phyloP scores from a whole-genome alignment of 2,329 filamentous ascomycete species.

The Aspergillus costaricaensis region DNA sequence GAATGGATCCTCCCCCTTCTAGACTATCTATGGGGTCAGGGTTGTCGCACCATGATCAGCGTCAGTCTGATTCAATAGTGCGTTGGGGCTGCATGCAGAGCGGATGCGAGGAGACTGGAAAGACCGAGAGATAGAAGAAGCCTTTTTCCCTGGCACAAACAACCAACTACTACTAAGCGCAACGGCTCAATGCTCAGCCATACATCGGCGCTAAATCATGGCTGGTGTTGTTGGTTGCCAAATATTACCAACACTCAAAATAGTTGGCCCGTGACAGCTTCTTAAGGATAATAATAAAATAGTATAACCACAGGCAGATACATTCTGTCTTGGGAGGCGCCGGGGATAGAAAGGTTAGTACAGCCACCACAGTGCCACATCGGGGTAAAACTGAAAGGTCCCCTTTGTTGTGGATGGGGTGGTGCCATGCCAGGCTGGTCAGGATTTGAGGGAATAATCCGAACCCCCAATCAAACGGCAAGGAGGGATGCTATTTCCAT shows the following conservation, averaged over 20 bases:
- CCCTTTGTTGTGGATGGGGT: not conserved
- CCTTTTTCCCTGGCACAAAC: too few relatives aligned
- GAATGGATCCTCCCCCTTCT: not conserved
- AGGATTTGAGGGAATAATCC: not conserved
- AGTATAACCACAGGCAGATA: not conserved
- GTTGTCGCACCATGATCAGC: not conserved
- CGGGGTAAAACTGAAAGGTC: not conserved
- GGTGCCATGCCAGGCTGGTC: not conserved
- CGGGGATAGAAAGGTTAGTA: not conserved
- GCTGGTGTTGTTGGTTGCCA: too few relatives aligned
- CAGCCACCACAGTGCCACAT: conserved; percentile 2
- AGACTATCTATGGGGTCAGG: conserved; percentile 1
- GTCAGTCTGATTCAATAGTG: conserved; percentile 2
- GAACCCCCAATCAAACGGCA: not conserved
- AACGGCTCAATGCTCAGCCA: too few relatives aligned
- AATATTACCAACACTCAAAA: too few relatives aligned
- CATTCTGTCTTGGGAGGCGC: not conserved
- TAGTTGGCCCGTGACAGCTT: not conserved
- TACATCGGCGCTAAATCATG: too few relatives aligned
- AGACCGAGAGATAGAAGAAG: too few relatives aligned
- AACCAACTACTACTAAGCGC: too few relatives aligned
- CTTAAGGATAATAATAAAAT: not conserved
- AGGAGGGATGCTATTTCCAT: not conserved
- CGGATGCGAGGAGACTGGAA: not conserved
- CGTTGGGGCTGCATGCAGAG: not conserved